A percentile compares a stretch with the other conserved stretches of the same genome.
Evolutionary conservation across 129 eudicot genomes (phyloP).

Genomic region (Ambrosia artemisiifolia): DNA sequence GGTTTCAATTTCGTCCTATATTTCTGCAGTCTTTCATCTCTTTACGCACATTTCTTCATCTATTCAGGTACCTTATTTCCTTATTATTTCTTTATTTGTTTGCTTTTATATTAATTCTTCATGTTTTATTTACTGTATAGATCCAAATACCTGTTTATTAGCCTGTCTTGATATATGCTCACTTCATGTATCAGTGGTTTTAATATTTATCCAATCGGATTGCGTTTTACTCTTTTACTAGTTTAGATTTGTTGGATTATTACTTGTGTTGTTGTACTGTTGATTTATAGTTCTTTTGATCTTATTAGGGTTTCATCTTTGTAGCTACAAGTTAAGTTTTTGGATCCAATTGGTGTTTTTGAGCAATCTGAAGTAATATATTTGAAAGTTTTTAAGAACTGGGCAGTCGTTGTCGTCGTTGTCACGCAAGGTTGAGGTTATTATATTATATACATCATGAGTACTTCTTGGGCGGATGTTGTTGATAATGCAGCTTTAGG

Average conservation of each 20-base stretch:
- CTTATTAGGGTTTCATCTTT: slow-evolving; percentile 23
- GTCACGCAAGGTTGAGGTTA: not conserved
- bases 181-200: no score
- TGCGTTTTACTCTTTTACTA: no score
- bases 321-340: not conserved
- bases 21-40: slow-evolving; percentile 19
- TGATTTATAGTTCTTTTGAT: not conserved
- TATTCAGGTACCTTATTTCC: slow-evolving; percentile 16
- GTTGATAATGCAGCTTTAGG: slow-evolving; percentile 65
- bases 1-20: slow-evolving; percentile 32
- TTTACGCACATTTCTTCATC: slow-evolving; percentile 17
- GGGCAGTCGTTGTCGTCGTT: not conserved
- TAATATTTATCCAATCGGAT: no score
- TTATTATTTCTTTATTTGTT: no score
- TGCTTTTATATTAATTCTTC: no score
- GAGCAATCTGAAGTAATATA: slow-evolving; percentile 11
- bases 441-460: slow-evolving; percentile 33
- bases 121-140: no score
- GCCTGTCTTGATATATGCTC: no score
- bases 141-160: no score
- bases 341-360: slow-evolving; percentile 8
- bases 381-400: slow-evolving; percentile 10
- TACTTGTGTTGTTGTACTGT: not conserved
- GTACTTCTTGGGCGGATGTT: slow-evolving; percentile 86
- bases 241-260: not conserved